Evolutionary conservation across 352 stramenopile species (phyloP).

Genomic region (Aphanomyces invadans): DNA sequence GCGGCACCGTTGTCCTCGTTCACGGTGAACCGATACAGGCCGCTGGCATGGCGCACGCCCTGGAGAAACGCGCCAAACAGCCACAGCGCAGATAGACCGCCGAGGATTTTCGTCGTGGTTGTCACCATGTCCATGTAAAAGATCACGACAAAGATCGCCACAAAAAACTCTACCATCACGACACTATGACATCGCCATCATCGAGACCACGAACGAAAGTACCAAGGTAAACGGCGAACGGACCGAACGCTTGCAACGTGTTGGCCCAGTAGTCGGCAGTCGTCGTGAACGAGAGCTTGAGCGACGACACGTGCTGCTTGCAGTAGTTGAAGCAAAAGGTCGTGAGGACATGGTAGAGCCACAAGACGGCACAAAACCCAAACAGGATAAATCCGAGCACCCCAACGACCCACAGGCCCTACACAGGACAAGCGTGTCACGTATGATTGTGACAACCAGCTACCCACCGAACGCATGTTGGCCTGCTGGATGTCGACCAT

Average conservation of each 20-base stretch:
- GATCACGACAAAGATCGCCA: conserved; percentile 15
- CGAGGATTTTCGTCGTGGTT: neutral
- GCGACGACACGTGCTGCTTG: conserved; percentile 22
- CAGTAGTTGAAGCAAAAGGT: conserved; percentile 23
- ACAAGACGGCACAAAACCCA: neutral
- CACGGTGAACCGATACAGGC: conserved; percentile 11
- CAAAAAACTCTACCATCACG: conserved; percentile 14
- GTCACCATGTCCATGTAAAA: conserved; percentile 21
- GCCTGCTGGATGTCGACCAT: neutral
- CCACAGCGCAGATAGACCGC: neutral
- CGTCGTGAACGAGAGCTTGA: conserved; percentile 17
- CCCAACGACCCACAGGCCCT: conserved; percentile 13
- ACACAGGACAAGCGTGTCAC: neutral
- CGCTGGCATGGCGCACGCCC: conserved; percentile 6
- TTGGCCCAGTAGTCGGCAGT: neutral
- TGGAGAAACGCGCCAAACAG: neutral
- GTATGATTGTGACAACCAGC: neutral
- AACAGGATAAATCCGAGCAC: conserved; percentile 16
- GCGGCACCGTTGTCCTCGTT: neutral
- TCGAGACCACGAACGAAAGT: neutral
- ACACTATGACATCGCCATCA: neutral
- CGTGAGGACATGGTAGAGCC: conserved; percentile 17
- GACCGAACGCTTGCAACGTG: neutral
- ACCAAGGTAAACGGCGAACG: conserved; percentile 13
- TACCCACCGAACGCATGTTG: conserved; percentile 1